Evolutionary conservation across 768 basidiomycete genomes (phyloP).

Genomic region (Podaxis rugospora): DNA sequence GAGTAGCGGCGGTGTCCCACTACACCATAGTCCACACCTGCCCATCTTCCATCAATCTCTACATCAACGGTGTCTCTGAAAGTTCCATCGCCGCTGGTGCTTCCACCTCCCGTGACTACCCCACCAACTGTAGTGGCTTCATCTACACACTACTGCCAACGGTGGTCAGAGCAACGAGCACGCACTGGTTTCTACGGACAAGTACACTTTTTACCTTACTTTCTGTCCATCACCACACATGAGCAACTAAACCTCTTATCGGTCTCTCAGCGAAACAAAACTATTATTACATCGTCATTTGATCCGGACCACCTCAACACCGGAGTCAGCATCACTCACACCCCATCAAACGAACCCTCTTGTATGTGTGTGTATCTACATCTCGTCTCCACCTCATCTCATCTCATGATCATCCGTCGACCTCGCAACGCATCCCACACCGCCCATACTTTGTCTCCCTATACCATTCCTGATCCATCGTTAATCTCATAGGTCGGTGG

Average conservation of each 20-base stretch:
- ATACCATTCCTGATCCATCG: too few species aligned
- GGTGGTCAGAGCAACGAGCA: conserved; percentile 15
- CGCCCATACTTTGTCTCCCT: too few species aligned
- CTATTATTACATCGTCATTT: conserved; percentile 27
- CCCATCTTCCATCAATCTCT: conserved; percentile 13
- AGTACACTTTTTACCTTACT: not conserved
- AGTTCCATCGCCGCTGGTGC: conserved; percentile 3
- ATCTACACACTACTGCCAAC: conserved; percentile 16
- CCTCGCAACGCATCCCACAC: too few species aligned
- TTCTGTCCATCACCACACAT: not conserved
- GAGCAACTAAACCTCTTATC: not conserved
- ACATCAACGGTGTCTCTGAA: conserved; percentile 11
- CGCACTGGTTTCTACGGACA: conserved; percentile 15
- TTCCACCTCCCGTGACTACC: conserved; percentile 5
- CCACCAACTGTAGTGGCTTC: conserved; percentile 9
- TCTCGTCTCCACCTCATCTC: not conserved
- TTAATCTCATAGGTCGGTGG: conserved; percentile 12
- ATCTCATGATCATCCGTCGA: too few species aligned
- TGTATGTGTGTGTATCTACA: not conserved
- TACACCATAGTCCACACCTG: conserved; percentile 13
- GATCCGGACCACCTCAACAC: conserved; percentile 23
- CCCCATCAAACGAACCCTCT: conserved; percentile 13
- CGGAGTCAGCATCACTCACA: conserved; percentile 20
- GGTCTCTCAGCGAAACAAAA: conserved; percentile 15
- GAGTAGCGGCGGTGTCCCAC: not conserved